A percentile compares a stretch with the other conserved stretches of the same genome.
Conservation (phyloP, 345 rosid species). For the Capsella bursapastoris region DNA sequence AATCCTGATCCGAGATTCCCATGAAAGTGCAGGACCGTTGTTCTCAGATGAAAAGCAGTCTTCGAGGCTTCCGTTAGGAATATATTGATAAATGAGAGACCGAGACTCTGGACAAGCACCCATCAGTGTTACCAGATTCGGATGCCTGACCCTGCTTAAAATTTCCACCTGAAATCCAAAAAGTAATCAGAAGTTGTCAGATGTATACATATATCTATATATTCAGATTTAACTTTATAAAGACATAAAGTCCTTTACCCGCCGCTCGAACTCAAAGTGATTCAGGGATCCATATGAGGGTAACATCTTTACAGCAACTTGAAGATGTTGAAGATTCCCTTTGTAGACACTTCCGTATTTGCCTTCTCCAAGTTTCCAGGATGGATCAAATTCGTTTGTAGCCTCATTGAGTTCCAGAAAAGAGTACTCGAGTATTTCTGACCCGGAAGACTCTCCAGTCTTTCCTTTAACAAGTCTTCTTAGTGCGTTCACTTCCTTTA, state of each 20-base stretch:
- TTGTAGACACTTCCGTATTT: conserved; percentile 75
- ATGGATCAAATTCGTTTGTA: conserved; percentile 71
- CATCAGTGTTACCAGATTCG: conserved; percentile 72
- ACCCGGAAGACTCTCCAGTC: conserved; percentile 50
- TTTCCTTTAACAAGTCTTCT: conserved; percentile 50
- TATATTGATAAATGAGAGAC: conserved; percentile 78
- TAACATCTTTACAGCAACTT: conserved; percentile 86
- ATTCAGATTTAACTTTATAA: not conserved
- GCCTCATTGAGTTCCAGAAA: conserved; percentile 82
- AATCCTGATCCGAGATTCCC: conserved; percentile 68
- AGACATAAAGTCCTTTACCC: conserved; percentile 51
- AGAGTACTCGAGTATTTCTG: conserved; percentile 73
- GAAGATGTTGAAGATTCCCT: conserved; percentile 69
- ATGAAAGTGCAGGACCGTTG: conserved; percentile 61
- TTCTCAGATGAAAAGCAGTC: conserved; percentile 60
- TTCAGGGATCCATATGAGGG: conserved; percentile 77
- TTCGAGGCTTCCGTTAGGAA: conserved; percentile 73
- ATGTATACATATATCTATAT: not conserved
- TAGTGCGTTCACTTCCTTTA: conserved; percentile 51
- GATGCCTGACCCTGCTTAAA: conserved; percentile 86
- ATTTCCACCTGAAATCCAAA: conserved; percentile 50
- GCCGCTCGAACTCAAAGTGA: conserved; percentile 58
- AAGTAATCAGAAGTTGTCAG: not conserved
- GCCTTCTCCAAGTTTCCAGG: conserved; percentile 87
- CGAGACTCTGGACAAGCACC: conserved; percentile 85